A percentile compares a stretch with the other conserved stretches of the same genome.
Evolutionary conservation across 805 yeast genomes (phyloP).

Genomic region (Kluyveromyces aestuarii): DNA sequence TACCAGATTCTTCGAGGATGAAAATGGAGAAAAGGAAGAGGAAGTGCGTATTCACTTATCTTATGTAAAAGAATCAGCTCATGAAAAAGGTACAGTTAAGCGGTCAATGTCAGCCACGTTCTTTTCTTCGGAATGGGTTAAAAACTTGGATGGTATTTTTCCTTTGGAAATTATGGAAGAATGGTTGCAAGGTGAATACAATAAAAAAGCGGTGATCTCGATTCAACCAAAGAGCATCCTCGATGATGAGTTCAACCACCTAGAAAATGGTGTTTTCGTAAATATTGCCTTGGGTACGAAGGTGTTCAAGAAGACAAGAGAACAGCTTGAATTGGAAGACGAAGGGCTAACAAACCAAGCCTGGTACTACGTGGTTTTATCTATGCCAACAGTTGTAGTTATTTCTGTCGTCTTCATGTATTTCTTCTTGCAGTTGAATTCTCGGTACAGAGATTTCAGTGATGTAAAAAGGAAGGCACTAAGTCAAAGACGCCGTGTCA

Average conservation of each 20-base stretch:
- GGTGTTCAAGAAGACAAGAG: conserved; percentile 35
- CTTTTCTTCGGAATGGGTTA: conserved; percentile 65
- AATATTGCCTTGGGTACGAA: conserved; percentile 31
- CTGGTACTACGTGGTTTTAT: conserved; percentile 53
- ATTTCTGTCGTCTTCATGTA: conserved; percentile 56
- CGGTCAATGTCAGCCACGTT: conserved; percentile 40
- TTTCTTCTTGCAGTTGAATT: conserved; percentile 48
- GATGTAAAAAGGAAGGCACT: conserved; percentile 31
- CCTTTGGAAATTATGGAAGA: conserved; percentile 52
- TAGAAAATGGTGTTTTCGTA: conserved; percentile 46
- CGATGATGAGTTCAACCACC: conserved; percentile 57
- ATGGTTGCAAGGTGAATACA: conserved; percentile 52
- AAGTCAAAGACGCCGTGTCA: conserved; percentile 30
- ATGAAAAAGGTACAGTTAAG: conserved; percentile 50
- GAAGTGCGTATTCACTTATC: conserved; percentile 61
- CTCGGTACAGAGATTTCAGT: conserved; percentile 45
- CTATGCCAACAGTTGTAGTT: conserved; percentile 59
- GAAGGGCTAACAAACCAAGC: conserved; percentile 39
- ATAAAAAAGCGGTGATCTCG: conserved; percentile 51
- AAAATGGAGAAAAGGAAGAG: conserved; percentile 34
- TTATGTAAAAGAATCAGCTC: conserved; percentile 46
- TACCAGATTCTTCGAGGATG: conserved; percentile 45
- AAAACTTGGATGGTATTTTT: conserved; percentile 49
- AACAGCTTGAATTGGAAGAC: conserved; percentile 34
- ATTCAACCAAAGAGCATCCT: conserved; percentile 62